Base-by-base conservation (phyloP, 2,329 filamentous ascomycete species). In the Penicillium verrucosum region DNA sequence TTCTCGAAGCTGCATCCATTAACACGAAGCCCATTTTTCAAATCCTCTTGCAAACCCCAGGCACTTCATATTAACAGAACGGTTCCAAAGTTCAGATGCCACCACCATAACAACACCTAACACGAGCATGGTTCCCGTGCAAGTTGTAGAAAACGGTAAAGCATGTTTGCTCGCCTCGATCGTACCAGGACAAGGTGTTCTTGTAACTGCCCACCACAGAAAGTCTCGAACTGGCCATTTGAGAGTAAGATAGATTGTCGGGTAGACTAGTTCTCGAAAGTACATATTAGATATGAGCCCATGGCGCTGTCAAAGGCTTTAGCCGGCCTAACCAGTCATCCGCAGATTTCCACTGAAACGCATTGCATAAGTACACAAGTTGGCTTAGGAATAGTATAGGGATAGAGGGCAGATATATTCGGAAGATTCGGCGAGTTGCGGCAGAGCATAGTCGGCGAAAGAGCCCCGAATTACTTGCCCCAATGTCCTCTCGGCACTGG, bases 381-480 rank as follows among this genome's bases (percentile, higher is more conserved):
- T 50, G 44, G 3, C 36, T 41, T 3, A 43, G 7, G 2, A 37
- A 34, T 1, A 43, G 14, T 11, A 50, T 41, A 5, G 37, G 12
- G 10, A 50, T 14, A 3, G 30, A 40, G 0, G 52, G 52, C 1
- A 50, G 36, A 38, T 49, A 54, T 1, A 54, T 40, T 25, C 52
- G 52, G 30, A 54, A 54, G 9, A 49, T 42, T 16, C 52, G 44
- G 10, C 52, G 52, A 6, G 52, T 43, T 14, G 52, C 44, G 9
- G 44, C 44, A 23, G 52, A 54, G 37, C 29, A 40, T 43, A 54
- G 1, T 16, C 27, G 36, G 23, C 45, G 27, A 34, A 54, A 49
- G 8, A 36, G 50, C 2, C n/a, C 27, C 1, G 14, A 16, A 18
- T 43, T 34, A n/a, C 14, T 36, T 25, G 12, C 9, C 3, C 16